Base-by-base conservation (phyloP, 352 stramenopile species). In the Phytophthora pistaciae region DNA sequence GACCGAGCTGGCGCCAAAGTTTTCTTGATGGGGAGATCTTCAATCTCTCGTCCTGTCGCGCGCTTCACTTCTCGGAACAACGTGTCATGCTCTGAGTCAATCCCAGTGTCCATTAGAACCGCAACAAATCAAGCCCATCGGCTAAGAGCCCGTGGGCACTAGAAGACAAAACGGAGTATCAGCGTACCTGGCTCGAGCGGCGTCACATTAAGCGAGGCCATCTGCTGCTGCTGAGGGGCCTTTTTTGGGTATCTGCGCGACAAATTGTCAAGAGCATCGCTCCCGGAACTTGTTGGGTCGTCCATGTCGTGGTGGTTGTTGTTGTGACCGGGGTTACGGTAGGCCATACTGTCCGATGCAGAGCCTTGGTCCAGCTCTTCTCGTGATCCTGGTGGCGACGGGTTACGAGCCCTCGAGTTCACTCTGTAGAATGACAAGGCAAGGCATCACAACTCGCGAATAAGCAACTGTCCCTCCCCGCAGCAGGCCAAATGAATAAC, bases 31-130 rank as follows among this genome's bases (percentile, higher is more conserved):
- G 83, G 81, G 33, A 92, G 62, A 56, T 92, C 84, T 62, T 91
- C 79, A 23, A 95, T 79, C 27, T 84, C 82, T 64, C 84, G 78
- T 31, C 87, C 87, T 69, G 87, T 95, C 25, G 85, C 64, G 23
- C 83, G 83, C 69, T 93, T 95, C n/a, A 93, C 84, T 84, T 93
- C 87, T 72, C 81, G 82, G 59, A 90, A 91, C 72, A 95, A 79
- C 62, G 87, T 81, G 66, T 95, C 87, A 83, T 95, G 82, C 65
- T 93, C 87, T 95, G 60, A 72, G 64, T 75, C 66, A 78, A 78
- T 75, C 66, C 56, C 55, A 74, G n/a, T 25, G 33, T 11, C 46
- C 42, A 80, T 80, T 77, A 80, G 66, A 63, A 80, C 42, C 20
- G 56, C 36, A 71, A 9, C 57, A 58, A 50, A 50, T 31, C 36